Evolutionary conservation across 306 rosid genomes (phyloP), one percentile per base, ranked within the genome.

Genomic region (Trichosanthes truncata): DNA sequence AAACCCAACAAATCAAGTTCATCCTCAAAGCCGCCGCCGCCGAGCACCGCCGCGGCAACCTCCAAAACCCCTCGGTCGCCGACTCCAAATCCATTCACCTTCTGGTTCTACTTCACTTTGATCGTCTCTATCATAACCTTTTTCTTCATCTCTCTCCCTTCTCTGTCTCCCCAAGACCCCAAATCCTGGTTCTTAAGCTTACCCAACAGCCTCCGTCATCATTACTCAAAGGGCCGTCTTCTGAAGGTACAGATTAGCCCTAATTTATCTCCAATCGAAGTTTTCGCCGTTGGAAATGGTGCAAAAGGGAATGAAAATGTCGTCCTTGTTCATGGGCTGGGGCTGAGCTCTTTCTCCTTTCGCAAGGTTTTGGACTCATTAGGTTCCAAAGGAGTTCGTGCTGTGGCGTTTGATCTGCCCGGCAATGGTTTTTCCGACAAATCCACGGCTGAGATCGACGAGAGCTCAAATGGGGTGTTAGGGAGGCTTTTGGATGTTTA

Each of bases 401-500:
- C 76, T 4, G 71, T 84, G 40, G 89, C 94, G 6, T 78, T 95
- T 59, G 99, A 95, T 76, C 82, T 95, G 7, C 99, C 99, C 0
- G 97, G 97, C 5, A 86, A 89, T 62, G 99, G 99, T 29, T 95
- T 95, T 55, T 95, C 97, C 0, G 97, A 95, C 62, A 95, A 93
- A 46, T 83, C 93, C 0, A 76, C 73, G 57, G 84, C 81, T 25
- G 93, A 80, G 80, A 25, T 85, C 31, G 86, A 80, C 3, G 93
- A 89, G 35, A 90, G 84, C 35, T 49, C 73, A 14, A 74, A 72
- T 17, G 97, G 93, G 87, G 17, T 86, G 82, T 82, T 92, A 2
- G 96, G 90, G 83, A 90, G 96, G 93, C 83, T 95, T 81, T 63
- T 76, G 84, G 89, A 87, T 83, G 90, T 93, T 38, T 91, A 85